Base-by-base conservation (phyloP, 176 grass and related monocot species). In the Urochloa ruziziensis region DNA sequence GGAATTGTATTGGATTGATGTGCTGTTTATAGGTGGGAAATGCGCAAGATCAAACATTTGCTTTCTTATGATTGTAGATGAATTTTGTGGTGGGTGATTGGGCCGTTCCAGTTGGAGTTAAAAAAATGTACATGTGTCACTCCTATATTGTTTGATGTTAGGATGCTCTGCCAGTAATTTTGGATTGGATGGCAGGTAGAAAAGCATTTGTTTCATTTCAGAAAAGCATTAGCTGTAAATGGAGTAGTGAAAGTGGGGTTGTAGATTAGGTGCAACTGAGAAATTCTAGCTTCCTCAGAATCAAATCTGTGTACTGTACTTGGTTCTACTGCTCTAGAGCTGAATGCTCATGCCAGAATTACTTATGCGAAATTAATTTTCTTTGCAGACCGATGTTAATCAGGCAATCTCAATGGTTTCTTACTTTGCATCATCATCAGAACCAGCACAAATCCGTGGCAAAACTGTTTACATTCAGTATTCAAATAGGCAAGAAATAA, bases 381-480 rank as follows among this genome's bases (percentile, higher is more conserved):
- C 56, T 62, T 84, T 91, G 59, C 89, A 99, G 96, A 92, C 85
- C 2, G 93, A 96, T 4, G 74, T 87, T 66, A 99, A 96, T 82
- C 96, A 99, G 82, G 96, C 96, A 48, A 99, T 99, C 69, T 85
- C 93, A n/a, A 99, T 99, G 96, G 89, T 99, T 85, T 99, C 96
- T 70, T 99, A 99, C 70, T 99, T 92, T 64, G 91, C 93, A 49
- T 95, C 93, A 80, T 93, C 96, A 69, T 95, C 91, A 28, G 96
- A 99, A 51, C 96, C 93, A 24, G 96, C 93, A 5, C 96, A 99
- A 94, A 90, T 99, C 37, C 88, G 91, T 82, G 96, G 96, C 33
- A 99, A 99, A 90, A 92, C 87, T 69, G 96, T 96, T 79, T 99
- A 99, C 80, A 93, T 96, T 62, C 93, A 99, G 73, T 99, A 99